Evolutionary conservation across 1,284 basidiomycete genomes (phyloP).

Genomic region (Tetrapyrgos nigripes): DNA sequence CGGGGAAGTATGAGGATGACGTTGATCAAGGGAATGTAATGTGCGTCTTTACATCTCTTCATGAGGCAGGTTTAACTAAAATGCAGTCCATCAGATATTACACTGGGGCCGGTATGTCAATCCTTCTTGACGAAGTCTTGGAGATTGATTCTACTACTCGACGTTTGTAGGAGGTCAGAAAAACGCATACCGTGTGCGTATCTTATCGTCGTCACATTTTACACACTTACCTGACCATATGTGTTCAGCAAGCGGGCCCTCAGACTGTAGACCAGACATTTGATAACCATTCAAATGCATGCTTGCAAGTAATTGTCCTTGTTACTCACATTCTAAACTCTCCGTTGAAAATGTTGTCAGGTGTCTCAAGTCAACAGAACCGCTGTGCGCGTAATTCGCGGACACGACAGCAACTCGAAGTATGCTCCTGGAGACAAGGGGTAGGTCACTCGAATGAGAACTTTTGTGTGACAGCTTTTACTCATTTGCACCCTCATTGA

Average conservation of each 20-base stretch:
- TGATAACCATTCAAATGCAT: conserved; percentile 34
- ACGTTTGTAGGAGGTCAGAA: conserved; percentile 7
- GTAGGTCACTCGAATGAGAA: conserved; percentile 10
- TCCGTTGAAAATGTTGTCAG: conserved; percentile 22
- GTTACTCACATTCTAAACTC: too few relatives aligned
- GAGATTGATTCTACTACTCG: background rate
- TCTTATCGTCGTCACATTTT: background rate
- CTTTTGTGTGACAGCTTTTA: too few relatives aligned
- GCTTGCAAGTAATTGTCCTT: conserved; percentile 33
- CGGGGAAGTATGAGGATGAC: conserved; percentile 49
- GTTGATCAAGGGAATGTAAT: conserved; percentile 43
- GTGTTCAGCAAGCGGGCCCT: conserved; percentile 20
- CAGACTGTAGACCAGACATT: conserved; percentile 44
- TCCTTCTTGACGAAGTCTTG: background rate
- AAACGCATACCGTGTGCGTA: background rate
- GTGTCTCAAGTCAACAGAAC: conserved; percentile 31
- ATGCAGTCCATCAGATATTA: conserved; percentile 37
- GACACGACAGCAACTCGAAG: conserved; percentile 24
- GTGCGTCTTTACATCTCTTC: conserved; percentile 29
- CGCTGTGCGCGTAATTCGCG: conserved; percentile 50
- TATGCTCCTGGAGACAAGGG: conserved; percentile 44
- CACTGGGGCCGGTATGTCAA: conserved; percentile 32
- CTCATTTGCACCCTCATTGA: background rate
- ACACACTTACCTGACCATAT: too few relatives aligned
- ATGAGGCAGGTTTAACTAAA: background rate